Evolutionary conservation across 345 rosid genomes (phyloP).

Genomic region (Camelina neglecta): DNA sequence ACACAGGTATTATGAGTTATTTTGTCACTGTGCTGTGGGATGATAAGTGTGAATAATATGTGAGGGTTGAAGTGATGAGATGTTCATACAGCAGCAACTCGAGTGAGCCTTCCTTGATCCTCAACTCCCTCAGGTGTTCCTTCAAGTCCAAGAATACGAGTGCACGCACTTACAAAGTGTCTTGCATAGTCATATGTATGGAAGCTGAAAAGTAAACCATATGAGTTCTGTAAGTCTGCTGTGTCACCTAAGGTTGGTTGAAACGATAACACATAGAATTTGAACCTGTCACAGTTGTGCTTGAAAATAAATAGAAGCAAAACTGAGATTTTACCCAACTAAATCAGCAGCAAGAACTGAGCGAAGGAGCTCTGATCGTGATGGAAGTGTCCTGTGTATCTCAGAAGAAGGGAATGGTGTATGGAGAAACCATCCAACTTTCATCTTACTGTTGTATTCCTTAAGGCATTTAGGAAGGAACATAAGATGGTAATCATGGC

Average conservation of each 20-base stretch:
- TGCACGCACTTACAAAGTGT: conserved; percentile 98
- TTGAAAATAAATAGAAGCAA: conserved; percentile 20
- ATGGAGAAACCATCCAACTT: conserved; percentile 99
- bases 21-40: conserved; percentile 1
- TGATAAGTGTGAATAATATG: not conserved
- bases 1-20: not conserved
- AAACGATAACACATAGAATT: not conserved
- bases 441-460: conserved; percentile 79
- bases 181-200: conserved; percentile 99
- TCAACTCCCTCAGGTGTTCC: conserved; percentile 99
- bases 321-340: conserved; percentile 77
- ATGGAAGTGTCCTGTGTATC: conserved; percentile 96
- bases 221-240: conserved; percentile 10
- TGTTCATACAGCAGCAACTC: conserved; percentile 92
- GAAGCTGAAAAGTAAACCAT: conserved; percentile 61
- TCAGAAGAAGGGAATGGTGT: conserved; percentile 99
- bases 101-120: conserved; percentile 94
- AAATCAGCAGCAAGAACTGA: conserved; percentile 98
- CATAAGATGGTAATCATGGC: conserved; percentile 99
- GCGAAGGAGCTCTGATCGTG: conserved; percentile 89
- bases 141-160: conserved; percentile 98
- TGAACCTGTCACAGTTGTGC: not conserved
- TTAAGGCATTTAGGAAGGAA: conserved; percentile 95
- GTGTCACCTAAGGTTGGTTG: not conserved
- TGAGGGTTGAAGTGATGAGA: conserved; percentile 35